Evolutionary conservation across 768 basidiomycete genomes (phyloP), one percentile per base, ranked within the genome.

Genomic region (Calocera viscosa): DNA sequence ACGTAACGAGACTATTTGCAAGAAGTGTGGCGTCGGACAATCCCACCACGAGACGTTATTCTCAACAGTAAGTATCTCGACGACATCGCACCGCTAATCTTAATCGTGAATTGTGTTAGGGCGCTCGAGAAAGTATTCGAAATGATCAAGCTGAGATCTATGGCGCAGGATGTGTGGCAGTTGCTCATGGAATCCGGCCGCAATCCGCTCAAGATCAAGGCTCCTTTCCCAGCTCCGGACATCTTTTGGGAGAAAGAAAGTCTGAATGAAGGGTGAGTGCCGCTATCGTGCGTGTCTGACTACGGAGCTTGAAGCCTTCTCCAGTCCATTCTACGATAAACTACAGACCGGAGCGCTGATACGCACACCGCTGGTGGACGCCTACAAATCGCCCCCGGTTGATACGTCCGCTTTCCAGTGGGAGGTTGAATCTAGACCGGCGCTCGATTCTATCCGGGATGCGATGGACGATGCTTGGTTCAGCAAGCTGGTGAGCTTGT

Each of bases 261-360:
- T 38, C 35, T 3, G 8, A 47, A 17, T 47, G 43, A 47, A 19
- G 43, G 43, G 43, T 47, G 24, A 47, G 43, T 40, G 66, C 14
- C 14, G 5, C 7, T 38, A 5, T 14, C 35, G 70, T 22, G 68
- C n/a, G n/a, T 74, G n/a, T 69, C 70, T 12, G 72, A 74, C 39
- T 71, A 73, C 2, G 71, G 73, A 73, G 65, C 73, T 73, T 2
- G 35, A 71, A 43, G 38, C 69, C 14, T 75, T 74, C 67, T 67
- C 75, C 24, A 72, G 69, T 12, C 70, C 74, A 33, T 90, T 86
- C 74, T 78, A 89, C 22, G 92, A 95, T 76, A 87, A 90, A 72
- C 76, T 89, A 24, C 76, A 79, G 38, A 89, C 87, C 7, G 93
- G 92, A 1, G 94, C 92, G 78, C 74, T 94, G 64, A 77, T 84